Percentiles rank a stretch among this genome's conserved stretches.
phyloP scores from a whole-genome alignment of 192 early-diverging fungal species.

The Podila minutissima region DNA sequence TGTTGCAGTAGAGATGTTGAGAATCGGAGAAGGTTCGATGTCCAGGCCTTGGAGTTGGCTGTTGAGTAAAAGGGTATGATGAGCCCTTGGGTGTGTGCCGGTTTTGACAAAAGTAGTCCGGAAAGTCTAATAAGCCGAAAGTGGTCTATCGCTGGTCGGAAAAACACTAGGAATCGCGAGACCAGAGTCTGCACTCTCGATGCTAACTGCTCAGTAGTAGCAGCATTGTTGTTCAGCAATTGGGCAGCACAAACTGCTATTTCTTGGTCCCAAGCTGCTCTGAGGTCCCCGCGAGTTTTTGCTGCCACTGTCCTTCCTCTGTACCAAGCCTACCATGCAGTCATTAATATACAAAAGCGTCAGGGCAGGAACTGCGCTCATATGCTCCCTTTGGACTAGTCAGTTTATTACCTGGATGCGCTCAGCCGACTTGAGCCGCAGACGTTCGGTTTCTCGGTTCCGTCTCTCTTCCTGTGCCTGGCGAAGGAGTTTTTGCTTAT shows the following conservation, averaged over 20 bases:
- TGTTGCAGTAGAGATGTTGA: conserved; percentile 18
- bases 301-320: conserved; percentile 57
- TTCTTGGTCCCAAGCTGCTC: conserved; percentile 53
- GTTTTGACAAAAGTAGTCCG: conserved; percentile 19
- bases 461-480: conserved; percentile 79
- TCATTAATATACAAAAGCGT: not conserved
- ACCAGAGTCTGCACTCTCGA: conserved; percentile 4
- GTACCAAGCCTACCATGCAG: conserved; percentile 62
- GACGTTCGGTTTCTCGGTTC: conserved; percentile 76
- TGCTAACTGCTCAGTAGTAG: conserved; percentile 10
- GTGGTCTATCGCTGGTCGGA: conserved; percentile 33
- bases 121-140: conserved; percentile 29
- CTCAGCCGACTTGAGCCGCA: conserved; percentile 59
- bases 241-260: not conserved
- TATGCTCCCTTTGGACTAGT: not conserved
- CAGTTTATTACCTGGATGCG: conserved; percentile 67
- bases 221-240: not conserved
- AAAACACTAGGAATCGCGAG: conserved; percentile 56
- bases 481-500: conserved; percentile 72
- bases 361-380: not conserved
- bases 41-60: not conserved
- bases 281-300: conserved; percentile 25
- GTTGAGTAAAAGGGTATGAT: conserved; percentile 7
- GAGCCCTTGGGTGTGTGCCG: not conserved
- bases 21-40: conserved; percentile 14